Conservation (phyloP, 495 filamentous ascomycete genomes). For the Penicillium cinerascens region DNA sequence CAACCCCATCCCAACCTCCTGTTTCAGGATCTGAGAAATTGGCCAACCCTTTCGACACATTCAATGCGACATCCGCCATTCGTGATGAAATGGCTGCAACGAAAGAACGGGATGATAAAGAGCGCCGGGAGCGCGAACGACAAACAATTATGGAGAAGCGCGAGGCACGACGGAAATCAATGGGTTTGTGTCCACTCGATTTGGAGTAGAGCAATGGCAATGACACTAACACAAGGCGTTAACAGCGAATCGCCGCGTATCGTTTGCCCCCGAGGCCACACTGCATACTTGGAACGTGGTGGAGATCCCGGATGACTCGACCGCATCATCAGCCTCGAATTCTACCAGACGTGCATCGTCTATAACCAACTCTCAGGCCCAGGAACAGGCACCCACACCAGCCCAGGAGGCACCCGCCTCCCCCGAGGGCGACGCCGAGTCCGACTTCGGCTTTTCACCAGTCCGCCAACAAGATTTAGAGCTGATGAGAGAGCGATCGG, state of each 20-base stretch:
- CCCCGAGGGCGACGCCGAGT: conserved; percentile 55
- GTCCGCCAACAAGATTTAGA: conserved; percentile 66
- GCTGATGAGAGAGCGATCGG: conserved; percentile 36
- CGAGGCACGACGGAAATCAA: conserved; percentile 85
- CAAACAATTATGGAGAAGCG: conserved; percentile 65
- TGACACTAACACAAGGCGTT: conserved; percentile 1
- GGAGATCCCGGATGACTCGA: conserved; percentile 83
- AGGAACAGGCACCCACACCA: conserved; percentile 35
- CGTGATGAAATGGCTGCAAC: conserved; percentile 72
- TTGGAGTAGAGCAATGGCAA: background rate
- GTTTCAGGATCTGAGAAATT: conserved; percentile 36
- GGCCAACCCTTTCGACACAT: conserved; percentile 57
- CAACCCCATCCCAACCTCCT: conserved; percentile 34
- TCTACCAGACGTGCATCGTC: conserved; percentile 68
- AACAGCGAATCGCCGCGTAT: conserved; percentile 82
- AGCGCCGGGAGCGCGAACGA: conserved; percentile 61
- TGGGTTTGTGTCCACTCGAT: conserved; percentile 43
- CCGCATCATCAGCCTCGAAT: conserved; percentile 74
- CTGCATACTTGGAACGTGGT: conserved; percentile 97
- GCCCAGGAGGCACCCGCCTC: conserved; percentile 64
- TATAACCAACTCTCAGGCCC: conserved; percentile 45
- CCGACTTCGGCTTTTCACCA: conserved; percentile 59
- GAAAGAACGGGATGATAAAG: conserved; percentile 68
- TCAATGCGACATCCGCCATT: conserved; percentile 43
- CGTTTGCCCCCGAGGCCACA: conserved; percentile 95